Conservation (phyloP, 345 rosid species). For the Microthlaspi erraticum region DNA sequence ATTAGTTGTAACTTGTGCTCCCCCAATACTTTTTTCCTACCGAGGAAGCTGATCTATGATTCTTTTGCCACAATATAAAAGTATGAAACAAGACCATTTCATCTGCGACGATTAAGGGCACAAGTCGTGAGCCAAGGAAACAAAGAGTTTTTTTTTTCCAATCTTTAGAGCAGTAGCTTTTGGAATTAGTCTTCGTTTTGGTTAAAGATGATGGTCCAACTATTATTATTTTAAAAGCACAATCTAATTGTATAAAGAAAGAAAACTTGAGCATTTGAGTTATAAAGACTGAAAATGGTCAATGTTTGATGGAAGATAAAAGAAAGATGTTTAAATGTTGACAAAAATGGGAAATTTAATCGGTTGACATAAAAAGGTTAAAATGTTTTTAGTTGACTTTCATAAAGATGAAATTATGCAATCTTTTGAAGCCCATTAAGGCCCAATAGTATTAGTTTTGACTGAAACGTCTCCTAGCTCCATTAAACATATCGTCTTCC, state of each 20-base stretch:
- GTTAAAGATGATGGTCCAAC: too few species aligned
- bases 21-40: too few species aligned
- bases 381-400: background rate
- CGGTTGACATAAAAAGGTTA: slow-evolving; percentile 8
- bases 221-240: too few species aligned
- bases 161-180: too few species aligned
- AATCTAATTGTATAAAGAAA: background rate
- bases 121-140: too few species aligned
- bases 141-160: too few species aligned
- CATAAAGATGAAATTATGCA: background rate
- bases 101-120: too few species aligned
- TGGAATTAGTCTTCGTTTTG: too few species aligned
- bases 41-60: too few species aligned
- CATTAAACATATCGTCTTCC: slow-evolving; percentile 29
- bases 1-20: too few species aligned
- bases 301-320: background rate
- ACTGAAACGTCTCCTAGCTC: slow-evolving; percentile 37
- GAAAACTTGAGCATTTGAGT: background rate
- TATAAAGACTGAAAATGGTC: background rate
- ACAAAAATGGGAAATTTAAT: background rate
- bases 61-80: too few species aligned
- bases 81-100: too few species aligned
- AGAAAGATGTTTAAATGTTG: background rate
- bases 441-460: slow-evolving; percentile 32
- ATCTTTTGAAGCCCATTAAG: slow-evolving; percentile 12